Evolutionary conservation across 1,284 basidiomycete species (phyloP).

Genomic region (Austroboletus novae-zelandiae): DNA sequence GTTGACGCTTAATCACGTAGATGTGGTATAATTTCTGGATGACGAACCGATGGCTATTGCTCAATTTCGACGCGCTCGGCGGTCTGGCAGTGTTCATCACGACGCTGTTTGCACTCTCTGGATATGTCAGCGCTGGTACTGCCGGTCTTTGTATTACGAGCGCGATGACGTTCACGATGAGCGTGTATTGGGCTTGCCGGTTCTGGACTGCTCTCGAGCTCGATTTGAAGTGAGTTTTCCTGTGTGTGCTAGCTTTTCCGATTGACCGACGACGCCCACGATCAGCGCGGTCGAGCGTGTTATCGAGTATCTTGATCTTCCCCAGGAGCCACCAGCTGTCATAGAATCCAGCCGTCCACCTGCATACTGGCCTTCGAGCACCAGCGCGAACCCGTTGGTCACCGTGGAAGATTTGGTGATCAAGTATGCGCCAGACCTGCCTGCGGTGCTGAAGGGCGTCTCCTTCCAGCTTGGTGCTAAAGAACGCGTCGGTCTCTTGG

Average conservation of each 20-base stretch:
- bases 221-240: constrained; percentile 28
- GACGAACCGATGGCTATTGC: constrained; percentile 75
- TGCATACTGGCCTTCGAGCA: constrained; percentile 85
- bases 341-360: constrained; percentile 69
- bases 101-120: constrained; percentile 72
- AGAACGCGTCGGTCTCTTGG: constrained; percentile 72
- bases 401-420: constrained; percentile 72
- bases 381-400: constrained; percentile 49
- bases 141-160: constrained; percentile 87
- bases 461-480: constrained; percentile 63
- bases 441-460: constrained; percentile 75
- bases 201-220: constrained; percentile 51
- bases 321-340: constrained; percentile 76
- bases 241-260: background rate
- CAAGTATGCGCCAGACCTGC: constrained; percentile 83
- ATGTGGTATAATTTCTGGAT: constrained; percentile 82
- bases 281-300: constrained; percentile 81
- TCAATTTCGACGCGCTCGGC: constrained; percentile 78
- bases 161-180: constrained; percentile 58
- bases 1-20: constrained; percentile 30
- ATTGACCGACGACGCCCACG: constrained; percentile 67
- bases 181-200: constrained; percentile 71
- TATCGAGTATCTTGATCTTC: constrained; percentile 85
- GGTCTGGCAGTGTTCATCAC: constrained; percentile 62
- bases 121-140: constrained; percentile 64